Percentiles rank a stretch among this genome's conserved stretches.
Evolutionary conservation across 495 filamentous ascomycete genomes (phyloP).

Genomic region (Aspergillus affinis): DNA sequence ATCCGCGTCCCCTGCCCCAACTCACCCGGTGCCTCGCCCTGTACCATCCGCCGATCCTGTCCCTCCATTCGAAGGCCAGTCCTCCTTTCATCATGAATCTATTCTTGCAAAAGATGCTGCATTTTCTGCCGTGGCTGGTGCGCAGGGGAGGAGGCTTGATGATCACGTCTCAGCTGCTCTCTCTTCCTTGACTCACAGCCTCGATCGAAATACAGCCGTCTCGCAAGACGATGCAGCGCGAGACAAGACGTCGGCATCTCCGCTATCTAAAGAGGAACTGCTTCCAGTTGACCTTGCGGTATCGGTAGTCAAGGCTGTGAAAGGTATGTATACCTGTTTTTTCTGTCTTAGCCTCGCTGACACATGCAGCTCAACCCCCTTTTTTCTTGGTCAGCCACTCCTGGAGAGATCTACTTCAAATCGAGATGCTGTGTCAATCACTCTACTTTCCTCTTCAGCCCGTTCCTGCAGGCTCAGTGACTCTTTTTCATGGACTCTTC

Average conservation of each 20-base stretch:
- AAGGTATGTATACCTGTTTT: constrained; percentile 13
- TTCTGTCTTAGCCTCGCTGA: constrained; percentile 1
- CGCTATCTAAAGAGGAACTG: constrained; percentile 12
- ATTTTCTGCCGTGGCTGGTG: constrained; percentile 19
- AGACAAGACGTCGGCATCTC: neutral
- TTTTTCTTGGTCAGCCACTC: constrained; percentile 29
- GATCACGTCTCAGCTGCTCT: constrained; percentile 25
- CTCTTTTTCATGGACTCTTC: constrained; percentile 23
- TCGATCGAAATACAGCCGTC: constrained; percentile 16
- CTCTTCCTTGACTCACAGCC: constrained; percentile 19
- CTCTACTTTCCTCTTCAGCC: constrained; percentile 28
- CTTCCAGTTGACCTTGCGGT: constrained; percentile 27
- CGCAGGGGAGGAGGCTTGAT: constrained; percentile 10
- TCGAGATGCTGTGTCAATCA: constrained; percentile 25
- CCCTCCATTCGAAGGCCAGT: constrained; percentile 29
- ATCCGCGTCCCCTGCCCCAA: constrained; percentile 8
- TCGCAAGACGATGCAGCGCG: neutral
- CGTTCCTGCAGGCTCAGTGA: constrained; percentile 17
- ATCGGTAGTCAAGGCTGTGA: constrained; percentile 23
- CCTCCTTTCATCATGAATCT: constrained; percentile 29
- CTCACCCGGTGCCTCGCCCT: constrained; percentile 6
- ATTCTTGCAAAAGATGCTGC: constrained; percentile 28
- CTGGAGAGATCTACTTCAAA: constrained; percentile 20
- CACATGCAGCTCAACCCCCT: constrained; percentile 21
- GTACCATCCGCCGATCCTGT: constrained; percentile 13